Evolutionary conservation across 2,329 filamentous ascomycete species (phyloP).

Genomic region (Cadophora sp.): DNA sequence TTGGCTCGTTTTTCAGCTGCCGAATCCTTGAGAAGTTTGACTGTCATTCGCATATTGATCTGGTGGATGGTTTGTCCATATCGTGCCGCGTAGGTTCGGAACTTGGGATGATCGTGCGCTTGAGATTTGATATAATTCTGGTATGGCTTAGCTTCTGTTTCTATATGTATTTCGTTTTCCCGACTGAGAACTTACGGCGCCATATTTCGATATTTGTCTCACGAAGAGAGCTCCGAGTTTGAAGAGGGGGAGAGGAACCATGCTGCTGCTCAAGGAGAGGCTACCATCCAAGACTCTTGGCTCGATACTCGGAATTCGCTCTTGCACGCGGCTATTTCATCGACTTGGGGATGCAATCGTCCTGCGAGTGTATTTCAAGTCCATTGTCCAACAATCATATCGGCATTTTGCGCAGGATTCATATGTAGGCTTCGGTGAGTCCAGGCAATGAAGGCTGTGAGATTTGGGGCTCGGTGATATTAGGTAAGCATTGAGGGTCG

Average conservation of each 20-base stretch:
- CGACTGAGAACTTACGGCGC: constrained; percentile 59
- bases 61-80: constrained; percentile 71
- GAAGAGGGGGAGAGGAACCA: constrained; percentile 72
- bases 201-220: constrained; percentile 72
- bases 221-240: constrained; percentile 70
- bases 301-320: neutral
- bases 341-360: constrained; percentile 12
- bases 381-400: constrained; percentile 16
- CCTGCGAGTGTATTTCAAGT: constrained; percentile 15
- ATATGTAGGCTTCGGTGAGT: neutral
- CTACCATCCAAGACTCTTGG: constrained; percentile 7
- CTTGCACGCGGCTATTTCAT: constrained; percentile 1
- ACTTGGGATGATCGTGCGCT: constrained; percentile 68
- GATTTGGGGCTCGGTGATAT: neutral
- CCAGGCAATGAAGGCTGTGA: neutral
- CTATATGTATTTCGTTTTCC: too few species aligned
- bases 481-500: constrained; percentile 13
- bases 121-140: constrained; percentile 71
- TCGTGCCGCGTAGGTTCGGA: constrained; percentile 64
- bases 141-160: neutral
- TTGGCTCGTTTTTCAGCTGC: constrained; percentile 64
- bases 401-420: neutral
- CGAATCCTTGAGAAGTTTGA: constrained; percentile 63
- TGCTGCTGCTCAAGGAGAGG: constrained; percentile 42
- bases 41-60: constrained; percentile 69